Percentiles rank a stretch among this genome's conserved stretches.
Evolutionary conservation across 495 filamentous ascomycete species (phyloP).

Genomic region (Neurospora africana): DNA sequence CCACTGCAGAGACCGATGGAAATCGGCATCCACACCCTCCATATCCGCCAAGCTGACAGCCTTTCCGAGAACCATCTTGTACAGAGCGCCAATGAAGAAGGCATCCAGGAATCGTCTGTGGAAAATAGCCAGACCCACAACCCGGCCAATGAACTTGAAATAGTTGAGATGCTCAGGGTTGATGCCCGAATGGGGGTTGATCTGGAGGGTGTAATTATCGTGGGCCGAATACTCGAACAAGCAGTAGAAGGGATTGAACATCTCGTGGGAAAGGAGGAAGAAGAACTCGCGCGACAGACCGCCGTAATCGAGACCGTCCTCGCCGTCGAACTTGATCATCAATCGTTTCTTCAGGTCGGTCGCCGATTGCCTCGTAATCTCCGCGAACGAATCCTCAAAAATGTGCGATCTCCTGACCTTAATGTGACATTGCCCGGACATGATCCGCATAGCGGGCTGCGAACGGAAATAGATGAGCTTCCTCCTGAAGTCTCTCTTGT

Average conservation of each 20-base stretch:
- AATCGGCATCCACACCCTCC: conserved; percentile 97
- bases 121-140: conserved; percentile 97
- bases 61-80: conserved; percentile 99
- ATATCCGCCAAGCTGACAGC: conserved; percentile 86
- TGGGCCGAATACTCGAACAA: conserved; percentile 99
- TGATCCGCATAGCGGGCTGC: conserved; percentile 88
- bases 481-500: conserved; percentile 96
- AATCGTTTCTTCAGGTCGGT: conserved; percentile 93
- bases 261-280: conserved; percentile 99
- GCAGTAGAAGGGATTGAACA: conserved; percentile 99
- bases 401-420: conserved; percentile 95
- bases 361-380: conserved; percentile 95
- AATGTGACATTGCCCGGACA: conserved; percentile 94
- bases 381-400: conserved; percentile 96
- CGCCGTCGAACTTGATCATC: conserved; percentile 99
- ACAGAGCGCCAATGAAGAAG: conserved; percentile 98
- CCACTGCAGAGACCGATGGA: conserved; percentile 92
- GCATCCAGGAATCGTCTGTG: conserved; percentile 95
- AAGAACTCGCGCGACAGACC: conserved; percentile 99
- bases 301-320: conserved; percentile 96
- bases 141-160: conserved; percentile 99
- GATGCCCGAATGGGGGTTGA: conserved; percentile 98
- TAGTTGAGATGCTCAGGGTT: conserved; percentile 99
- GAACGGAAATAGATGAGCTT: conserved; percentile 99
- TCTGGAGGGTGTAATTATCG: conserved; percentile 99